A percentile compares a stretch with the other conserved stretches of the same genome.
phyloP scores from a whole-genome alignment of 1,139 yeast genomes.

The Geotrichum fermentans region DNA sequence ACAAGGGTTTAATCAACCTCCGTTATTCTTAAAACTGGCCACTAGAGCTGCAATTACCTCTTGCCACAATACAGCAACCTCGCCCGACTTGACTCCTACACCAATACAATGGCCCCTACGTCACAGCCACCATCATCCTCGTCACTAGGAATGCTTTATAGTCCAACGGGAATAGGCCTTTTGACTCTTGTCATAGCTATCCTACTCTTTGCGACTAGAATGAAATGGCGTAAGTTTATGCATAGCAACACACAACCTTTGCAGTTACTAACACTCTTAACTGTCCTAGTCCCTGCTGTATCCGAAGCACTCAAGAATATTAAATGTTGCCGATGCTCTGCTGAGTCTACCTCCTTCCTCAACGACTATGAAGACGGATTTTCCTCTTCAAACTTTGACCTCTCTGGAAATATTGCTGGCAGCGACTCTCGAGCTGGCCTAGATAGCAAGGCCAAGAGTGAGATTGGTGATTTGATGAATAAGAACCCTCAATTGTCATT shows the following conservation, averaged over 20 bases:
- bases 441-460: conserved; percentile 49
- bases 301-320: no score
- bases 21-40: no score
- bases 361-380: conserved; percentile 65
- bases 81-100: neutral
- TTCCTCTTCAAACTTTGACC: conserved; percentile 54
- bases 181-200: neutral
- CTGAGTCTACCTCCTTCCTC: conserved; percentile 10
- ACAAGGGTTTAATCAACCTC: no score
- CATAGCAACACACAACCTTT: no score
- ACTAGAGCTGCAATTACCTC: neutral
- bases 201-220: neutral
- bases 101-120: conserved; percentile 6
- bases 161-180: neutral
- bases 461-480: conserved; percentile 54
- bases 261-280: no score
- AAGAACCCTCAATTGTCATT: conserved; percentile 46
- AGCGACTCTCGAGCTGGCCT: conserved; percentile 60
- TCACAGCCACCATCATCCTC: conserved; percentile 1
- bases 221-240: conserved; percentile 1
- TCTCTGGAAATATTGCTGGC: conserved; percentile 41
- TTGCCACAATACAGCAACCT: neutral
- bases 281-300: no score
- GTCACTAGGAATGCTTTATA: neutral
- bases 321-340: no score